A percentile compares a stretch with the other conserved stretches of the same genome.
Evolutionary conservation across 2,329 filamentous ascomycete genomes (phyloP).

Genomic region (Cytospora paraplurivora): DNA sequence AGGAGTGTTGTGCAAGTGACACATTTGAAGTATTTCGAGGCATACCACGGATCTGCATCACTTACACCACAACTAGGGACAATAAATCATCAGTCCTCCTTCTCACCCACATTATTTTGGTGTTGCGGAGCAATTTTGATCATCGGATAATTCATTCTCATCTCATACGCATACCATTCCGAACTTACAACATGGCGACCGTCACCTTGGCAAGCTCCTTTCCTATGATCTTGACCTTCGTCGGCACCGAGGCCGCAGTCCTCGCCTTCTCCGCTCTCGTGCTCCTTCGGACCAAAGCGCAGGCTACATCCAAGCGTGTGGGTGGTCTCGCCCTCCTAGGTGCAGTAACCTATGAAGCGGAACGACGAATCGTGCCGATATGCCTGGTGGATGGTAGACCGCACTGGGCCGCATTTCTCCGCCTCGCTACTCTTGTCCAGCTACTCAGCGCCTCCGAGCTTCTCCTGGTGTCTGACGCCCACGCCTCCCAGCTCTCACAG

Average conservation of each 20-base stretch:
- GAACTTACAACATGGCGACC: neutral
- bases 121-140: too few relatives aligned
- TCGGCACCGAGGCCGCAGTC: neutral
- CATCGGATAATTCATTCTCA: too few relatives aligned
- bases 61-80: too few relatives aligned
- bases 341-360: neutral
- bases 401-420: constrained; percentile 13
- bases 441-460: constrained; percentile 18
- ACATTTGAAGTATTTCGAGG: too few relatives aligned
- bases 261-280: neutral
- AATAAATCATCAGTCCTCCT: too few relatives aligned
- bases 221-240: neutral
- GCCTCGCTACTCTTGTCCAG: constrained; percentile 19
- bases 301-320: neutral
- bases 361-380: neutral
- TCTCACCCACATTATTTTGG: too few relatives aligned
- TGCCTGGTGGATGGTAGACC: neutral
- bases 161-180: too few relatives aligned
- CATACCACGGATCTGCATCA: too few relatives aligned
- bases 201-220: neutral
- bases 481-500: neutral
- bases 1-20: too few relatives aligned
- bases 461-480: neutral
- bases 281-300: neutral
- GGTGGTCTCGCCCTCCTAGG: neutral